These are phyloP conservation scores for Botrytis sinoallii DNA, from an alignment of 2,329 filamentous ascomycete genomes.

Conservation along the genomic window DNA sequence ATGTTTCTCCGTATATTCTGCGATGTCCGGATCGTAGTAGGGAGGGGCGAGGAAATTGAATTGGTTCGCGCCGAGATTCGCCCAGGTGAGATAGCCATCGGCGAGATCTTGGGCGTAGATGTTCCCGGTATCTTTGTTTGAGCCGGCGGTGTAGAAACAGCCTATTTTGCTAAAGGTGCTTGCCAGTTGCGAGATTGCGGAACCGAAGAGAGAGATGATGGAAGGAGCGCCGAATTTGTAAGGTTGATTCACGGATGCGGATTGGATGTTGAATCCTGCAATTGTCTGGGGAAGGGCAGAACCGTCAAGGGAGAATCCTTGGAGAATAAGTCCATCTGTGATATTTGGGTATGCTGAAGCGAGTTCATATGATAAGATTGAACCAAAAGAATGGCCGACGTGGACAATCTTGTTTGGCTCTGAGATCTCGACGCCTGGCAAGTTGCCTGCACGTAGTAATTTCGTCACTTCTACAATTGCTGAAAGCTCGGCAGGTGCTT, in stretches of 20 bases:
- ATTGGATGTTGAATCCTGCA: background rate
- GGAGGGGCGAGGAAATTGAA: slow-evolving; percentile 11
- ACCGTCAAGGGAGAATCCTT: slow-evolving; percentile 13
- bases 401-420: slow-evolving; percentile 10
- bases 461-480: slow-evolving; percentile 14
- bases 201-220: background rate
- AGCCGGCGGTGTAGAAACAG: background rate
- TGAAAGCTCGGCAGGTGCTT: slow-evolving; percentile 13
- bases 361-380: slow-evolving; percentile 12
- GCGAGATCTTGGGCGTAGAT: background rate
- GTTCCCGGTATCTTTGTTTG: background rate
- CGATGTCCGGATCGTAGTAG: slow-evolving; percentile 5
- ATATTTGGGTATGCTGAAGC: slow-evolving; percentile 1
- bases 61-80: slow-evolving; percentile 12
- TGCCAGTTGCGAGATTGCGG: background rate
- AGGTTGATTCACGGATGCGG: background rate
- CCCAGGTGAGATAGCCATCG: slow-evolving; percentile 14
- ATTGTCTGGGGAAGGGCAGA: background rate
- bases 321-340: slow-evolving; percentile 16
- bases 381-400: slow-evolving; percentile 15
- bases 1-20: background rate
- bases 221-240: background rate
- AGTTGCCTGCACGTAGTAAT: background rate
- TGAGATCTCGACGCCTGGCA: background rate
- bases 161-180: background rate